Conservation (phyloP, 176 grass and related monocot species). For the Oryza coarctata region DNA sequence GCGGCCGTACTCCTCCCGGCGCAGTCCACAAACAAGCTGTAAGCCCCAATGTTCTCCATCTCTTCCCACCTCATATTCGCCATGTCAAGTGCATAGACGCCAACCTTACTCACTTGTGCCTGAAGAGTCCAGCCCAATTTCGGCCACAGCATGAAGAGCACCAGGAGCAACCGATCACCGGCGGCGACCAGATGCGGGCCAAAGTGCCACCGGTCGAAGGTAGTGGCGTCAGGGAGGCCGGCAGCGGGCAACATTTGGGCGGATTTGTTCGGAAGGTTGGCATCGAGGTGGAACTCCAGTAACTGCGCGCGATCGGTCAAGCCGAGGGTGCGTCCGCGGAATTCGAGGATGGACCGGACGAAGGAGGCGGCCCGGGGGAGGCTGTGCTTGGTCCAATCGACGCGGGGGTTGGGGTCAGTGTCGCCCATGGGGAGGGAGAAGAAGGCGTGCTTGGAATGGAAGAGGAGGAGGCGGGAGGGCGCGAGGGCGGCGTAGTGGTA, state of each 20-base stretch:
- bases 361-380: slow-evolving; percentile 41
- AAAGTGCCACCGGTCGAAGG: slow-evolving; percentile 17
- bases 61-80: slow-evolving; percentile 43
- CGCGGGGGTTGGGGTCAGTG: background rate
- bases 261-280: background rate
- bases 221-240: slow-evolving; percentile 42
- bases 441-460: slow-evolving; percentile 49
- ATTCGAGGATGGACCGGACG: slow-evolving; percentile 25
- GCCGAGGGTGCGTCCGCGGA: slow-evolving; percentile 35
- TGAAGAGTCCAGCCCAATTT: background rate
- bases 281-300: slow-evolving; percentile 37
- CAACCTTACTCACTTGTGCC: background rate
- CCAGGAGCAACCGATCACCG: slow-evolving; percentile 31
- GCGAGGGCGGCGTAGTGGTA: slow-evolving; percentile 41
- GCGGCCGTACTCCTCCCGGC: slow-evolving; percentile 9
- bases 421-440: slow-evolving; percentile 23
- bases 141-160: slow-evolving; percentile 40
- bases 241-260: background rate
- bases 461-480: slow-evolving; percentile 42
- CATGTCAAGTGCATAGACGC: slow-evolving; percentile 38
- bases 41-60: slow-evolving; percentile 29
- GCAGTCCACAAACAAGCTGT: slow-evolving; percentile 43
- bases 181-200: slow-evolving; percentile 28
- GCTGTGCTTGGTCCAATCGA: slow-evolving; percentile 31
- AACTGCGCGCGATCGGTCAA: slow-evolving; percentile 44